Base-by-base conservation (phyloP, 164 flowering plant species). In the Magnolia kwangsiensis region DNA sequence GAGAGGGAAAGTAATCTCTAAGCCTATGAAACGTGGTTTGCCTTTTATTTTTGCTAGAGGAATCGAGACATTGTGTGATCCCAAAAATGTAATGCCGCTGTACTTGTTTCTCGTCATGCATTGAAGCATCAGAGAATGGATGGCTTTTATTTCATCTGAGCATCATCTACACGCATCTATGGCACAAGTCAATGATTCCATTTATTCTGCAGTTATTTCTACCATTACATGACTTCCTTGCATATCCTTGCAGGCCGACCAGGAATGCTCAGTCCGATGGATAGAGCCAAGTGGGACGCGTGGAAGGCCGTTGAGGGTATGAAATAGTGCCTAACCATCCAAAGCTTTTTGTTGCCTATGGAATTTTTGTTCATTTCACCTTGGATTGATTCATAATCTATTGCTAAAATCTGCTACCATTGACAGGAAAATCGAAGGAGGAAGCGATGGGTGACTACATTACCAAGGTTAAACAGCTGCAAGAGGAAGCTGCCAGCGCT, bases 201-300 rank as follows among this genome's bases (percentile, higher is more conserved):
- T 74, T 11, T 71, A 4, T 1, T 1, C 63, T 24, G 14, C 23
- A 24, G 3, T 51, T 69, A 24, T 11, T 51, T 72, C 31, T 2
- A 69, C 24, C 3, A 21, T 50, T 37, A 11, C 21, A 18, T 71
- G 20, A 72, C 7, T 69, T 75, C 8, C 21, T 21, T 70, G 50
- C 76, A 11, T 23, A 23, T 11, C 27, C 20, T 63, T 72, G 71
- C 86, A 88, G 93, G 78, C 69, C 88, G 93, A 18, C 93, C 93
- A 31, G 88, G 90, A 21, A 81, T 88, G 0, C 87, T 90, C 80
- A 84, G 78, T 74, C 66, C 73, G 75, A 86, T 59, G 78, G 91
- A 87, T 71, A 82, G 85, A 63, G 89, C 89, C 14, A 90, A 90
- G 77, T 90, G 93, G 93, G 91, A 90, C 82, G 89, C 90, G 9